Conservation (phyloP, 768 basidiomycete genomes). For the Termitomyces sp. region DNA sequence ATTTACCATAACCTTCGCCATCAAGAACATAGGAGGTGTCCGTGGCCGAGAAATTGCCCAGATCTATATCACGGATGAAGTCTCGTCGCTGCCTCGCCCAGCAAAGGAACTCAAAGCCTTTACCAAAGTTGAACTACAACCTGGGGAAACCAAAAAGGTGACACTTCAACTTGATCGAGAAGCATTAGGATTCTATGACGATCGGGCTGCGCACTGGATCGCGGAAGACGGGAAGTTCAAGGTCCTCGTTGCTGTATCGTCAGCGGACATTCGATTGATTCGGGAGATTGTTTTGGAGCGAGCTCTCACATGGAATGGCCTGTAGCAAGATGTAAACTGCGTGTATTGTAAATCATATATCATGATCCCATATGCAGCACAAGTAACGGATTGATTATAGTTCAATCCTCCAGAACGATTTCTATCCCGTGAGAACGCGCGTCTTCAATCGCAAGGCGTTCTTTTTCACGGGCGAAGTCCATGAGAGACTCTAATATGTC, state of each 20-base stretch:
- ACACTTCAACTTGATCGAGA: conserved; percentile 36
- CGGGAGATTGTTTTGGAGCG: conserved; percentile 27
- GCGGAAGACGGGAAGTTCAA: conserved; percentile 42
- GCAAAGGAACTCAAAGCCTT: conserved; percentile 43
- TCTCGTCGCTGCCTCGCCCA: conserved; percentile 37
- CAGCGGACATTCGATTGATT: conserved; percentile 32
- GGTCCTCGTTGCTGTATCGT: conserved; percentile 41
- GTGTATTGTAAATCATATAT: not conserved
- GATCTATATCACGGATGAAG: conserved; percentile 38
- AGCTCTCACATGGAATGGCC: conserved; percentile 35
- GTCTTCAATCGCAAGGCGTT: conserved; percentile 35
- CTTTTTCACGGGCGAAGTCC: conserved; percentile 41
- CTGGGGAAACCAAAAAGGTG: conserved; percentile 36
- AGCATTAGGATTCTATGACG: conserved; percentile 45
- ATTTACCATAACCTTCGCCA: conserved; percentile 35
- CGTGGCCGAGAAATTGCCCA: conserved; percentile 44
- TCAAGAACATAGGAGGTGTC: conserved; percentile 38
- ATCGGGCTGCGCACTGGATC: conserved; percentile 35
- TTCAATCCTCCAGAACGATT: conserved; percentile 40
- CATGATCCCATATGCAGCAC: not conserved
- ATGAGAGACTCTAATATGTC: conserved; percentile 53
- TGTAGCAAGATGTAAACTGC: conserved; percentile 17
- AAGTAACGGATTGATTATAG: not conserved
- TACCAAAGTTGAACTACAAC: conserved; percentile 36
- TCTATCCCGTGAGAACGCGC: conserved; percentile 51